Conservation (phyloP, 176 grass and related monocot genomes). For the Coix lacrymajobi region DNA sequence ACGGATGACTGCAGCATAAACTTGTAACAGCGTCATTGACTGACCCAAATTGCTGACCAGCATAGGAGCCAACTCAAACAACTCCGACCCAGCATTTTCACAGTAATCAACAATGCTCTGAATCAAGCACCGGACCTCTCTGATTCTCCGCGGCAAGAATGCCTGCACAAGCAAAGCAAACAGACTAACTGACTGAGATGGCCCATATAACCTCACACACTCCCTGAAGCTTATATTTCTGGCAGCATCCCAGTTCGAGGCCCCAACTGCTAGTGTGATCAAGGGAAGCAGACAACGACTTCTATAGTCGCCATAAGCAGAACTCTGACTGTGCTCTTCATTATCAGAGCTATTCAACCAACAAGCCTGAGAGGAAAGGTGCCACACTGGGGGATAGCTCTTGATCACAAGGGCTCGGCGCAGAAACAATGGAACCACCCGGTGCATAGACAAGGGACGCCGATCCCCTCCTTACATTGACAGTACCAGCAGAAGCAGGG, state of each 20-base stretch:
- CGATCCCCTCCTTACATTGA: slow-evolving; percentile 8
- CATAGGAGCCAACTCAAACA: slow-evolving; percentile 47
- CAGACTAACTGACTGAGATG: slow-evolving; percentile 31
- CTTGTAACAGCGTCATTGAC: slow-evolving; percentile 46
- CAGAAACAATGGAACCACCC: slow-evolving; percentile 15
- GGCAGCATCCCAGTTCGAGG: slow-evolving; percentile 33
- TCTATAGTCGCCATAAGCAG: neutral
- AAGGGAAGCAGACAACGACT: slow-evolving; percentile 29
- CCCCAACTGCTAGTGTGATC: slow-evolving; percentile 42
- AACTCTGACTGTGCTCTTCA: slow-evolving; percentile 10
- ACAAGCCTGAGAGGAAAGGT: slow-evolving; percentile 21
- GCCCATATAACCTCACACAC: slow-evolving; percentile 39
- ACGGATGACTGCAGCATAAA: slow-evolving; percentile 40
- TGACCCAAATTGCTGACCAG: slow-evolving; percentile 38
- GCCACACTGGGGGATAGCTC: neutral
- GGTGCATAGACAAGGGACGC: slow-evolving; percentile 14
- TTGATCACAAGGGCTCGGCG: slow-evolving; percentile 19
- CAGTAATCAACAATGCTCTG: slow-evolving; percentile 42
- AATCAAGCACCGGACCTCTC: slow-evolving; percentile 40
- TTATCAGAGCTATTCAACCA: slow-evolving; percentile 23
- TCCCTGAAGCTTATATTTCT: slow-evolving; percentile 55
- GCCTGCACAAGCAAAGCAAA: slow-evolving; percentile 45
- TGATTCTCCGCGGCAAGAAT: slow-evolving; percentile 26
- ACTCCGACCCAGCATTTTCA: slow-evolving; percentile 30
- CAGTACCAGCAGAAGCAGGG: neutral